Conservation (phyloP, 805 yeast genomes). For the Lipomyces lipofer region DNA sequence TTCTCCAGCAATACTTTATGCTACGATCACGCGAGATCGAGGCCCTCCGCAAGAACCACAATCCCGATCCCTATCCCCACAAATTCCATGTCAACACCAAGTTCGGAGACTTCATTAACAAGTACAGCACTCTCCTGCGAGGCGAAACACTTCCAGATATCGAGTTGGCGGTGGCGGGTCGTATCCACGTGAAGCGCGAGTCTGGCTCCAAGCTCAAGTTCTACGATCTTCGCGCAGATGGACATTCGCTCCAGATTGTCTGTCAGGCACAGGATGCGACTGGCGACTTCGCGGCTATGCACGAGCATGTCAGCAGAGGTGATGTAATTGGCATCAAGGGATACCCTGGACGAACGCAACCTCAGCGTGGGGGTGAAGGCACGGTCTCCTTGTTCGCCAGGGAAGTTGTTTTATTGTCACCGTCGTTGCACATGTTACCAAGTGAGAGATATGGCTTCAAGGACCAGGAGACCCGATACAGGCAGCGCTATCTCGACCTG, state of each 20-base stretch:
- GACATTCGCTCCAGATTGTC: slow-evolving; percentile 84
- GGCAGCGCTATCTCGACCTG: slow-evolving; percentile 95
- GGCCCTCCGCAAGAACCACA: slow-evolving; percentile 66
- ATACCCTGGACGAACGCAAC: slow-evolving; percentile 95
- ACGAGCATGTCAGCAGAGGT: slow-evolving; percentile 91
- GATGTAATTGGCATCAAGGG: slow-evolving; percentile 96
- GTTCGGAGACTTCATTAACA: slow-evolving; percentile 68
- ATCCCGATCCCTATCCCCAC: slow-evolving; percentile 94
- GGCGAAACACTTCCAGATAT: slow-evolving; percentile 83
- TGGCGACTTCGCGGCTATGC: slow-evolving; percentile 66
- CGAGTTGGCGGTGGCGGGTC: slow-evolving; percentile 79
- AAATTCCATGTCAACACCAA: slow-evolving; percentile 73
- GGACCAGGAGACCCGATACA: slow-evolving; percentile 95
- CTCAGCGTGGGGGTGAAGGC: slow-evolving; percentile 99
- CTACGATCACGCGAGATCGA: slow-evolving; percentile 87
- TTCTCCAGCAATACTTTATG: slow-evolving; percentile 70
- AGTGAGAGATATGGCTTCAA: slow-evolving; percentile 97
- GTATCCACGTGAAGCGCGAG: slow-evolving; percentile 95
- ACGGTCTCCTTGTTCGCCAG: slow-evolving; percentile 90
- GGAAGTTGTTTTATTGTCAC: slow-evolving; percentile 78
- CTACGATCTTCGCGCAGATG: slow-evolving; percentile 90
- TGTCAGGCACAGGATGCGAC: slow-evolving; percentile 88
- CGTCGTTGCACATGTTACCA: slow-evolving; percentile 97
- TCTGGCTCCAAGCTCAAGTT: slow-evolving; percentile 92
- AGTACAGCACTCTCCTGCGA: slow-evolving; percentile 68